Evolutionary conservation across 176 grass and related monocot species (phyloP).

Genomic region (Aegilops umbellulata): DNA sequence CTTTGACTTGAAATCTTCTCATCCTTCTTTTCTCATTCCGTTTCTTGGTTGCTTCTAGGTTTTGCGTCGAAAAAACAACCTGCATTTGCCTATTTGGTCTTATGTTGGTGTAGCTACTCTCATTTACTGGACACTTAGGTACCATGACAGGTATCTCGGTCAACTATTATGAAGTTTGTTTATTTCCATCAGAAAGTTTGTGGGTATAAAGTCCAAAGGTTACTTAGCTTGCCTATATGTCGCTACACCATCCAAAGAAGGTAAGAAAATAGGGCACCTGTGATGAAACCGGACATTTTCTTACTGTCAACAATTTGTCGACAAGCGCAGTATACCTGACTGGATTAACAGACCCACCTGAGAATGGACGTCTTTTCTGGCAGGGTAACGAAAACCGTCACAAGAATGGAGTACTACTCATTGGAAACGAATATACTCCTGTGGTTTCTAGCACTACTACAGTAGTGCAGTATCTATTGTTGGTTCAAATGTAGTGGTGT

Average conservation of each 20-base stretch:
- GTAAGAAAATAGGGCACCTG: background rate
- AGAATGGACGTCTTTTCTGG: no score
- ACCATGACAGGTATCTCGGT: background rate
- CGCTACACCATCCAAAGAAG: background rate
- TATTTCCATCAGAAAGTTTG: background rate
- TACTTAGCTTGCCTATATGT: background rate
- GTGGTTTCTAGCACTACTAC: no score
- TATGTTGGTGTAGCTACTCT: slow-evolving; percentile 34
- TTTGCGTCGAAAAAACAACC: background rate
- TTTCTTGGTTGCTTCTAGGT: background rate
- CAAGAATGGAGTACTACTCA: no score
- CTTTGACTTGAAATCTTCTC: background rate
- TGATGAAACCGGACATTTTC: background rate
- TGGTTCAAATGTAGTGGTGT: background rate
- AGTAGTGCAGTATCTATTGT: no score
- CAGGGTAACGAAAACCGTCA: no score
- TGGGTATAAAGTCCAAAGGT: background rate
- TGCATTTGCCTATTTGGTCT: slow-evolving; percentile 23
- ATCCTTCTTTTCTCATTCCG: background rate
- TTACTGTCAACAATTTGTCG: background rate
- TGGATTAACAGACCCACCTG: background rate
- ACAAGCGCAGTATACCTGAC: background rate
- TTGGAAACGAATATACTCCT: no score
- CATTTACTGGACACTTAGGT: background rate
- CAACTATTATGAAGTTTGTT: background rate